Evolutionary conservation across 1,284 basidiomycete genomes (phyloP).

Genomic region (Farysia itapuensis): DNA sequence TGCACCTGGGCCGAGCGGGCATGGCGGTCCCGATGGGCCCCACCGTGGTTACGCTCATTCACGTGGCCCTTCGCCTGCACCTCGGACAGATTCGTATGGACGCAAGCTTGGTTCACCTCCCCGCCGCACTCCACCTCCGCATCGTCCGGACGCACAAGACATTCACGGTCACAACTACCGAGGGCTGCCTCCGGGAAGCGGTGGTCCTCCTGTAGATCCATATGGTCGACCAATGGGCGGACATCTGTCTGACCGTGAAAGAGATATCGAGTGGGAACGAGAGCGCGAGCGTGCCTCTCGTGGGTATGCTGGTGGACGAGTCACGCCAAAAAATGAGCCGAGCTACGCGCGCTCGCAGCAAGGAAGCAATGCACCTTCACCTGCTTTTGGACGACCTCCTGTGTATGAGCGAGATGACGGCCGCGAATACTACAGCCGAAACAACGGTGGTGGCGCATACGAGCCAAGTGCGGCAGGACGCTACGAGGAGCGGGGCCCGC

Average conservation of each 20-base stretch:
- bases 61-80: slow-evolving; percentile 30
- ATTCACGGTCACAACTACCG: slow-evolving; percentile 23
- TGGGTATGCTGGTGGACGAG: slow-evolving; percentile 25
- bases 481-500: slow-evolving; percentile 31
- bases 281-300: slow-evolving; percentile 31
- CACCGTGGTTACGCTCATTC: slow-evolving; percentile 31
- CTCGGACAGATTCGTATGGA: slow-evolving; percentile 26
- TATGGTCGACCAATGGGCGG: slow-evolving; percentile 33
- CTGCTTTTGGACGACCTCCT: slow-evolving; percentile 29
- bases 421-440: slow-evolving; percentile 32
- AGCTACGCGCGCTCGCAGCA: slow-evolving; percentile 34
- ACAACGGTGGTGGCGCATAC: slow-evolving; percentile 1
- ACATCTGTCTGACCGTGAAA: slow-evolving; percentile 33
- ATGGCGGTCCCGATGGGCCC: slow-evolving; percentile 2
- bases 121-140: slow-evolving; percentile 27
- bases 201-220: slow-evolving; percentile 25
- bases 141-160: slow-evolving; percentile 18
- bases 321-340: slow-evolving; percentile 38
- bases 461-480: slow-evolving; percentile 22
- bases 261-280: slow-evolving; percentile 39
- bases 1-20: slow-evolving; percentile 11
- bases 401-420: slow-evolving; percentile 32
- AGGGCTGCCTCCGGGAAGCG: slow-evolving; percentile 13
- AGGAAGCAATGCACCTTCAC: slow-evolving; percentile 40
- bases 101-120: slow-evolving; percentile 32